Percentiles rank a stretch among this genome's conserved stretches.
Conservation (phyloP, 345 rosid genomes). For the Hibiscus trionum region DNA sequence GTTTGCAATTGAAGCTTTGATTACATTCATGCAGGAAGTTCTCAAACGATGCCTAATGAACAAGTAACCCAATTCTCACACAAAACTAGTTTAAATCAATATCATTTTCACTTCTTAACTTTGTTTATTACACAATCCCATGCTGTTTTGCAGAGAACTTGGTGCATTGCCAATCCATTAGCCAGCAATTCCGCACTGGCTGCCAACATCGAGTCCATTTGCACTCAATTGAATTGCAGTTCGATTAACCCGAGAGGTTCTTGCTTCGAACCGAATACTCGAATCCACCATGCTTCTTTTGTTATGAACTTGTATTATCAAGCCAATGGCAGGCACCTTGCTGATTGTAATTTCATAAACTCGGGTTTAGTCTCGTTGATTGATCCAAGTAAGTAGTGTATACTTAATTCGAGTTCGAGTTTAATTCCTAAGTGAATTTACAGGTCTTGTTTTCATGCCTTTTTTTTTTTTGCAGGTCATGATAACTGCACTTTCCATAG, state of each 20-base stretch:
- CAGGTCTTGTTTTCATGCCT: neutral
- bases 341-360: neutral
- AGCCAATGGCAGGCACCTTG: neutral
- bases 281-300: neutral
- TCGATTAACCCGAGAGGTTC: neutral
- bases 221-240: neutral
- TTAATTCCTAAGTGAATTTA: neutral
- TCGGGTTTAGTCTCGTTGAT: neutral
- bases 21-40: neutral
- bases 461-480: constrained; percentile 15
- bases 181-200: neutral
- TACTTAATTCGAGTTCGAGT: neutral
- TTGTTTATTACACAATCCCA: neutral
- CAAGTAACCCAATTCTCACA: neutral
- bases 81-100: neutral
- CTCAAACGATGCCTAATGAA: neutral
- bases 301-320: neutral
- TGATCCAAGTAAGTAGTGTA: neutral
- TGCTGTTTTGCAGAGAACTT: neutral
- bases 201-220: neutral
- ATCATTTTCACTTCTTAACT: neutral
- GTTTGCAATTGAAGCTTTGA: neutral
- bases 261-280: neutral
- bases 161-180: neutral
- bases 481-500: constrained; percentile 11